Percentiles rank a stretch among this genome's conserved stretches.
Conservation (phyloP, 2,329 filamentous ascomycete species). For the Escovopsis sp. region DNA sequence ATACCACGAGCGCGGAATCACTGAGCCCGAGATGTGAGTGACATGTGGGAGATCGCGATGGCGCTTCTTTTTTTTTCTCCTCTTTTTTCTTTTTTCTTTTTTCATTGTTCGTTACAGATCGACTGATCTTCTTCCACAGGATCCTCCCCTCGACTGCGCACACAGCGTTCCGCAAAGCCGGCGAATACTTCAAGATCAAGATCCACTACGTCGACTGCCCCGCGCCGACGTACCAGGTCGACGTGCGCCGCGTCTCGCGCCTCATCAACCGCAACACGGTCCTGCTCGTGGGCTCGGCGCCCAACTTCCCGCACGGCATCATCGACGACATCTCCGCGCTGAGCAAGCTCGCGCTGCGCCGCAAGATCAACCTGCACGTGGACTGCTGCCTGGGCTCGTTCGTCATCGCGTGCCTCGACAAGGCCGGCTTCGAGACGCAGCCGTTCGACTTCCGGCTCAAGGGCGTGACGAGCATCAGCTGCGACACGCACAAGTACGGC, state of each 20-base stretch:
- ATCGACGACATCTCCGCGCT: slow-evolving; percentile 86
- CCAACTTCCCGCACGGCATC: slow-evolving; percentile 96
- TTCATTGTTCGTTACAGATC: too few species aligned
- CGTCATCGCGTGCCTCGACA: slow-evolving; percentile 78
- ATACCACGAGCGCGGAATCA: slow-evolving; percentile 69
- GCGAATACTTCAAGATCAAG: slow-evolving; percentile 93
- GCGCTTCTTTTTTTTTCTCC: too few species aligned
- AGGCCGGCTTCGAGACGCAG: slow-evolving; percentile 79
- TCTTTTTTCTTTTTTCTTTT: too few species aligned
- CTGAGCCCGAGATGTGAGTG: slow-evolving; percentile 80
- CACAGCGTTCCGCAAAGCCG: slow-evolving; percentile 91
- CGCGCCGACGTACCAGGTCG: slow-evolving; percentile 70
- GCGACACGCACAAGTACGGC: slow-evolving; percentile 97
- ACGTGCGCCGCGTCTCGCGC: slow-evolving; percentile 60
- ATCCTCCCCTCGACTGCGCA: slow-evolving; percentile 91
- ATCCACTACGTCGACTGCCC: slow-evolving; percentile 78
- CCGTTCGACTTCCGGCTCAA: slow-evolving; percentile 88
- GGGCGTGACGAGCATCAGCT: slow-evolving; percentile 88
- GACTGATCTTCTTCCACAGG: slow-evolving; percentile 30
- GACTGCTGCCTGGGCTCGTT: slow-evolving; percentile 97
- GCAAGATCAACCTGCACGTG: slow-evolving; percentile 78
- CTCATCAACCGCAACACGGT: slow-evolving; percentile 91
- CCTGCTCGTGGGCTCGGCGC: slow-evolving; percentile 82
- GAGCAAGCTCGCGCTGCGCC: slow-evolving; percentile 65
- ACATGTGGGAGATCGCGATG: too few species aligned